Base-by-base conservation (phyloP, 2,329 filamentous ascomycete species). In the Colletotrichum cuscutae region DNA sequence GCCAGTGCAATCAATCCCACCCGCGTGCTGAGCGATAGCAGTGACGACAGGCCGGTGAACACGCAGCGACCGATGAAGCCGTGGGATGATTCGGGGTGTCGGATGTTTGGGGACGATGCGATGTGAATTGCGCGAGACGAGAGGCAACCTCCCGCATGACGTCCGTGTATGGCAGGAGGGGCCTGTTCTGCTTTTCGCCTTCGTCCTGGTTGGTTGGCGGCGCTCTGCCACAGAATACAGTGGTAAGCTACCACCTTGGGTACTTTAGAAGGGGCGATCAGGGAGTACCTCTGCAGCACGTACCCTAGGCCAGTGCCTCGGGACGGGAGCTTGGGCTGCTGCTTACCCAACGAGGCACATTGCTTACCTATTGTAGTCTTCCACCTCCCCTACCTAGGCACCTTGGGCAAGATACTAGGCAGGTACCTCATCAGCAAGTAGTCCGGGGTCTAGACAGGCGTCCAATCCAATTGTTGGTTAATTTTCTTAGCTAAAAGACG, bases 121-220 rank as follows among this genome's bases (percentile, higher is more conserved):
- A 71, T n/a, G 61, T 37, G 58, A 57, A 56, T 71, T 73, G 71
- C 71, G 67, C 71, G 56, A 70, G 66, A 65, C 61, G 71, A 65
- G 56, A 72, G 71, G 60, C 71, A 73, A 73, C 66, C 61, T 73
- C 35, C 71, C 56, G 66, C 71, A 73, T 73, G 66, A 73, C 66
- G 71, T 73, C 71, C 66, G 66, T 70, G 70, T 65, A 72, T 70
- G 60, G 66, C 60, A 63, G 60, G 71, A 73, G 71, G 71, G 71
- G 66, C 66, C 62, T 57, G 52, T 32, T 73, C 46, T 54, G 60
- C 53, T 62, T 49, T 70, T 26, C 63, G 57, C 53, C 66, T 70
- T 35, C 49, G 53, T 56, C 53, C 66, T 71, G 66, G 71, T 73
- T 73, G 71, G 71, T 37, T 64, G 71, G 67, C 24, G 8, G 67